Conservation (phyloP, 805 yeast genomes). For the Nakazawaea wyomingensis region DNA sequence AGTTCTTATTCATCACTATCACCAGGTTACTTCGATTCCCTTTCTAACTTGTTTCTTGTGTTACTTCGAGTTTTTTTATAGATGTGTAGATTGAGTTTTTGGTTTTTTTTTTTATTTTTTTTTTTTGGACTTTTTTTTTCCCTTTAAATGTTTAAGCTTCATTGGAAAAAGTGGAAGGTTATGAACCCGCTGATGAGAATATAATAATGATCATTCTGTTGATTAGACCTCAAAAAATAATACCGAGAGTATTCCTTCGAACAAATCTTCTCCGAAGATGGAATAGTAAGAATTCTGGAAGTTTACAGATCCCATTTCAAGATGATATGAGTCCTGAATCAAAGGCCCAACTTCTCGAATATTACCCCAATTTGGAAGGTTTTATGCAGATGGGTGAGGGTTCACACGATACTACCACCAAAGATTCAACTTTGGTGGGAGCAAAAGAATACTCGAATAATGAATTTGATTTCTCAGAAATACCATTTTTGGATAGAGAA, state of each 20-base stretch:
- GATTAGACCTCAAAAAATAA: no score
- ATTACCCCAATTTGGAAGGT: constrained; percentile 14
- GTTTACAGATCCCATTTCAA: constrained; percentile 6
- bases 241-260: neutral
- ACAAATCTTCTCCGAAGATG: neutral
- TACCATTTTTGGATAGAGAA: constrained; percentile 14
- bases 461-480: constrained; percentile 22
- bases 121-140: no score
- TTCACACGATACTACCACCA: no score
- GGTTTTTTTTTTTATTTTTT: neutral
- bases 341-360: constrained; percentile 11
- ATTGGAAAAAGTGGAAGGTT: no score
- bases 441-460: no score
- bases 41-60: no score
- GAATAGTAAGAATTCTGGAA: neutral
- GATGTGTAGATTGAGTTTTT: neutral
- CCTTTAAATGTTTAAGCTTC: no score
- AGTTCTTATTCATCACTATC: neutral
- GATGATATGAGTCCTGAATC: constrained; percentile 3
- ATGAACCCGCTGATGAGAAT: no score
- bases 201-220: no score
- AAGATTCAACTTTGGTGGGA: no score
- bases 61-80: neutral
- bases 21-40: no score
- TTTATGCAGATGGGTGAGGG: constrained; percentile 19